Base-by-base conservation (phyloP, 2,329 filamentous ascomycete species). In the Fusarium austroafricanum region DNA sequence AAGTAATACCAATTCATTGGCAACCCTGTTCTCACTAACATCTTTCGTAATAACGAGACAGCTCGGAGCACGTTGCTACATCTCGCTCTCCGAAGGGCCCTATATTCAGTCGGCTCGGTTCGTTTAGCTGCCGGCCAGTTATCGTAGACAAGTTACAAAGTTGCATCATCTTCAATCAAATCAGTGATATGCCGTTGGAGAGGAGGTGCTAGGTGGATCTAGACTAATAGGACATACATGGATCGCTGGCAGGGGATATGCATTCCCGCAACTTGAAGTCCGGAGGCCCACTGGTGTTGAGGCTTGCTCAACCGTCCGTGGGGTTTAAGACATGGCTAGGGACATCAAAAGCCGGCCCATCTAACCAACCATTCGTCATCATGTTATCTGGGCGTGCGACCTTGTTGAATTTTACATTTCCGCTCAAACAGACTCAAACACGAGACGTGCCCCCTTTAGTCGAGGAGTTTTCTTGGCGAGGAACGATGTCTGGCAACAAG, bases 51-150 rank as follows among this genome's bases (percentile, higher is more conserved):
- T 85, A 39, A 83, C 87, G 59, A 78, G 87, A 68, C 90, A 80
- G 43, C 87, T 92, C 81, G 87, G 84, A 2, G 89, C 2, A 81
- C 87, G 46, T 83, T 92, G 26, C 75, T 93, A 50, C 92, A 89
- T 79, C 80, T 92, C 73, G 87, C 86, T 5, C 88, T 87, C 47
- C 80, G 84, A 64, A 89, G 4, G 90, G 90, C 1, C 86, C 86
- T 5, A 92, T 90, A 75, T 80, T 86, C 1, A 90, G 89, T 89
- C 37, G 47, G 89, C 89, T 2, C 81, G 88, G 58, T 73, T 92
- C 47, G 81, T 81, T 28, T 83, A 80, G 17, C 81, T 89, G 65
- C 86, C 88, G 28, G 82, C 83, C 15, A 83, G 83, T 54, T 5
- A 88, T 86, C 72, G 37, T 54, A 29, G 33, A 29, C 44, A 50